Base-by-base conservation (phyloP, 768 basidiomycete species). In the Podaxis sp. region DNA sequence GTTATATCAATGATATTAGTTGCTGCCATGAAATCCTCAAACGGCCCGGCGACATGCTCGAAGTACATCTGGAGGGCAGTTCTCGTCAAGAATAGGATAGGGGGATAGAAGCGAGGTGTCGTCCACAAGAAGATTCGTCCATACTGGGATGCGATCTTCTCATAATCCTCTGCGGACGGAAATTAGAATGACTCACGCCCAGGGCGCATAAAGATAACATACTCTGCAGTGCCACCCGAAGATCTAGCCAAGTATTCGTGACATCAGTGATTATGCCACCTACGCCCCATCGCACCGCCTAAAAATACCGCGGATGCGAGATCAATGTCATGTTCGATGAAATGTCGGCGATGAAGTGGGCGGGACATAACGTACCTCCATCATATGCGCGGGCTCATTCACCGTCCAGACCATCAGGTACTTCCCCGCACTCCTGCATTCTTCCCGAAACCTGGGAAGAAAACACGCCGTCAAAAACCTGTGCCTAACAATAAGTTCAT, bases 371-470 rank as follows among this genome's bases (percentile, higher is more conserved):
- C 85, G 47, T 29, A 88, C 91, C 85, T 94, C 92, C 83, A 93
- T 90, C 93, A 94, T 94, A 69, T 94, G 88, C 57, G 85, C 86
- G 8, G 87, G 87, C 51, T 88, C 82, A 70, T 99, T 99, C 24
- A 98, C 96, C 0, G 97, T 99, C 97, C 96, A 98, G 2, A 94
- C 93, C 84, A 96, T 90, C 60, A 98, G 66, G 66, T 82, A 82
- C 82, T 97, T 97, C 19, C 90, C 90, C 0, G 86, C 86, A 12
- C 71, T 78, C 72, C 86, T 87, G 77, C 93, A 95, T 66, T 94
- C 90, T 52, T 79, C 74, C 59, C 88, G 78, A 79, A 99, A 98
- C 78, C 95, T 84, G 67, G 37, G 36, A 59, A 53, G 57, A 36
- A 54, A 59, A 59, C 29, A 47, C 61, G 46, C 56, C 24, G 55